phyloP scores from a whole-genome alignment of 768 basidiomycete species.

The Pleurotus sapidus region DNA sequence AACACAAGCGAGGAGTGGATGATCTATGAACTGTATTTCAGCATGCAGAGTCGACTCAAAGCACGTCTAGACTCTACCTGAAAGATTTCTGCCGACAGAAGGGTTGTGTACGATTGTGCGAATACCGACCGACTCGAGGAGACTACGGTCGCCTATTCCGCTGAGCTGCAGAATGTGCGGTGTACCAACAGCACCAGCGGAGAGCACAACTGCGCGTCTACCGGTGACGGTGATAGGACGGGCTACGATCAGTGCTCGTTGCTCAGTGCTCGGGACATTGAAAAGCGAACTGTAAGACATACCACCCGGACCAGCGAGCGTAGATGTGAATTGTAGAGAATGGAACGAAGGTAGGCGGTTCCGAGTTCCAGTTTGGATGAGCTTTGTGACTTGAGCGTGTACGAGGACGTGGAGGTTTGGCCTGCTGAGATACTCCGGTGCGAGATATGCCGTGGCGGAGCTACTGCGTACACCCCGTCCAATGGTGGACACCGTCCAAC shows the following conservation, averaged over 20 bases:
- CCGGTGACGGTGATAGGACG: not conserved
- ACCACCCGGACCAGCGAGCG: not conserved
- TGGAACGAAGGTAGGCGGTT: slow-evolving; percentile 9
- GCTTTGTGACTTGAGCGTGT: slow-evolving; percentile 12
- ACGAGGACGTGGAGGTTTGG: slow-evolving; percentile 22
- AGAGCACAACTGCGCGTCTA: slow-evolving; percentile 21
- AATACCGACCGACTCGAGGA: slow-evolving; percentile 11
- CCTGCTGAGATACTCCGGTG: slow-evolving; percentile 16
- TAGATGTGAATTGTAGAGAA: slow-evolving; percentile 15
- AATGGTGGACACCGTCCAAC: slow-evolving; percentile 16
- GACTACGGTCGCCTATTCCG: slow-evolving; percentile 19
- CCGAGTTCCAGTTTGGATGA: slow-evolving; percentile 1
- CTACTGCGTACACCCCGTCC: slow-evolving; percentile 17
- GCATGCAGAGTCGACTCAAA: not conserved
- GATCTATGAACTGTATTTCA: slow-evolving; percentile 10
- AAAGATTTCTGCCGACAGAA: slow-evolving; percentile 23
- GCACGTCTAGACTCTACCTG: not conserved
- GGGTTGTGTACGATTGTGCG: slow-evolving; percentile 14
- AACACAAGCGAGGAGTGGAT: slow-evolving; percentile 6
- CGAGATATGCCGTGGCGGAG: slow-evolving; percentile 21
- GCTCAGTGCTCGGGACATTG: not conserved
- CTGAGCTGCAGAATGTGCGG: slow-evolving; percentile 20
- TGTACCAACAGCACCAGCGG: slow-evolving; percentile 24
- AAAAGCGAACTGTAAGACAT: not conserved
- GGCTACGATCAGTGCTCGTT: not conserved